A percentile compares a stretch with the other conserved stretches of the same genome.
These are phyloP conservation scores for Termitomyces sp. DNA, from an alignment of 768 basidiomycete species.

Conservation along the genomic window DNA sequence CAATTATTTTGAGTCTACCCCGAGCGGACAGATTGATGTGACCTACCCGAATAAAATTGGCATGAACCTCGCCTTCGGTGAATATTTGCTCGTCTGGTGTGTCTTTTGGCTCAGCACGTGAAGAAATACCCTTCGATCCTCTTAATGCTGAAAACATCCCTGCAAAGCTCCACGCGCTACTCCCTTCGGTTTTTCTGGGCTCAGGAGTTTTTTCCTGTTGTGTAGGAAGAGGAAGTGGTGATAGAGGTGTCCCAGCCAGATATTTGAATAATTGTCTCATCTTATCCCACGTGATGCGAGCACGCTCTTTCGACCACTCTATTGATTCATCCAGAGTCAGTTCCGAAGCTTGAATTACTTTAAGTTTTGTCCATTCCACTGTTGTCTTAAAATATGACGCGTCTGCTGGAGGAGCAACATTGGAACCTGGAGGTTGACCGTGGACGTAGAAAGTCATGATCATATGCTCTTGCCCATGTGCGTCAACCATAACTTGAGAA, in stretches of 20 bases:
- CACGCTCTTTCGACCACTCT: constrained; percentile 37
- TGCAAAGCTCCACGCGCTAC: constrained; percentile 48
- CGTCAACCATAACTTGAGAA: constrained; percentile 70
- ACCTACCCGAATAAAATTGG: constrained; percentile 67
- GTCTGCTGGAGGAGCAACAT: constrained; percentile 23
- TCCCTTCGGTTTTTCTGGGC: constrained; percentile 24
- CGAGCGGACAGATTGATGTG: neutral
- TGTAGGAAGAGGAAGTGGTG: constrained; percentile 26
- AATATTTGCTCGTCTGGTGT: constrained; percentile 38
- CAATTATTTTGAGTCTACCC: neutral
- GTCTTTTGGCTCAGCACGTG: constrained; percentile 20
- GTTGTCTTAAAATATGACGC: constrained; percentile 39
- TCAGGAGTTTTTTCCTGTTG: constrained; percentile 22
- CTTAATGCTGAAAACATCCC: constrained; percentile 68
- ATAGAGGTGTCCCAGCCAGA: constrained; percentile 56
- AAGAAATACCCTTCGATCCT: constrained; percentile 23
- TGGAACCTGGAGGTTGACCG: constrained; percentile 42
- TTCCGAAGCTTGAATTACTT: constrained; percentile 34
- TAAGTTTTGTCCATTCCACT: constrained; percentile 37
- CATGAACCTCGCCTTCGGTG: constrained; percentile 79
- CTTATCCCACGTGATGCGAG: constrained; percentile 36
- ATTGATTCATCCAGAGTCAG: constrained; percentile 52
- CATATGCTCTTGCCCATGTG: constrained; percentile 76
- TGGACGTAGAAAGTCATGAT: constrained; percentile 79
- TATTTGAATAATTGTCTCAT: constrained; percentile 62